Evolutionary conservation across 768 basidiomycete genomes (phyloP), one percentile per base, ranked within the genome.

Genomic region (Rhodotorula paludigena): DNA sequence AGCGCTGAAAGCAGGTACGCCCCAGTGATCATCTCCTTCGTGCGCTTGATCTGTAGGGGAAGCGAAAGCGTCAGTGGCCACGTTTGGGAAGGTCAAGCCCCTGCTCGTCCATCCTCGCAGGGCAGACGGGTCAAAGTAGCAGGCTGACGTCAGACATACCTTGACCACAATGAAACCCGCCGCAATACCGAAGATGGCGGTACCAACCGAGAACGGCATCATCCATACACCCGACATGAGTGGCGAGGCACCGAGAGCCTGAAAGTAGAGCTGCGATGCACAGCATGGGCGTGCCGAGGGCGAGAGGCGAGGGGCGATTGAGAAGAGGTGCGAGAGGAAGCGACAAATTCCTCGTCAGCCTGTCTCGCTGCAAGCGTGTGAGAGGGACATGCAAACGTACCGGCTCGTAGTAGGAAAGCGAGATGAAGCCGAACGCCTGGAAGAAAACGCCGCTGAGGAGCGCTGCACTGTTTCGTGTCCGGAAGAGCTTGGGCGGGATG

Each of bases 401-500:
- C 15, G 71, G 65, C 33, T 28, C n/a, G 32, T 68, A 73, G 51
- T 71, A 76, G 9, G 63, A 63, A 12, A 64, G 47, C 2, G 56
- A 12, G 47, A 74, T 71, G 66, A 77, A 76, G 2, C 49, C 63
- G 33, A 73, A 58, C 1, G 57, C 41, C 41, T 77, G 76, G 0
- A 65, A 33, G 36, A 73, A 71, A 18, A 63, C 63, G 49, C 64
- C 66, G 53, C 67, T 28, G 23, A 77, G 48, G 41, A 74, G 38
- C 7, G 49, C 53, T 23, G 66, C 72, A 0, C 73, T 63, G 4
- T 73, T 77, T 2, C 74, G 42, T 8, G 66, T 73, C 28, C 47
- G 20, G 66, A 81, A 75, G 35, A 80, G 54, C 6, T 79, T 72
- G 9, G 78, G 76, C 10, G 80, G 79, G 16, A 81, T 75, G 53